These are phyloP conservation scores for Colletotrichum tamarilloi DNA, from an alignment of 2,329 filamentous ascomycete genomes.

Conservation along the genomic window DNA sequence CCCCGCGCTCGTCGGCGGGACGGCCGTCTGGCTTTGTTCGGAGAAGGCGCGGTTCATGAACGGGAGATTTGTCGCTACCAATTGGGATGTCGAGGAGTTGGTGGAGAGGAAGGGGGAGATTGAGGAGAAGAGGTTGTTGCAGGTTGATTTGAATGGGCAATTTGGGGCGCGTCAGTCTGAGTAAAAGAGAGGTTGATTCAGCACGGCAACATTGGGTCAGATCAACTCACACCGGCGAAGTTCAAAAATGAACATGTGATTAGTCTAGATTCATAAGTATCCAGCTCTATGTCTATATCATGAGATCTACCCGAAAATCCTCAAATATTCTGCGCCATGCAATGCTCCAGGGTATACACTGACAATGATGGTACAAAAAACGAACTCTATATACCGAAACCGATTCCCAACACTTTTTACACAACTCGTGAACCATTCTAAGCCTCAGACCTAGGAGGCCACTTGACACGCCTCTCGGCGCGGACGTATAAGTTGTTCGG, in stretches of 20 bases:
- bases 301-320: slow-evolving; percentile 22
- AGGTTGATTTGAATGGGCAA: slow-evolving; percentile 9
- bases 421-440: background rate
- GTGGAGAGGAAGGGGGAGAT: slow-evolving; percentile 21
- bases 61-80: slow-evolving; percentile 45
- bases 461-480: slow-evolving; percentile 60
- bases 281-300: slow-evolving; percentile 16
- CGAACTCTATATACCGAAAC: background rate
- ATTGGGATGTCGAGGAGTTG: slow-evolving; percentile 50
- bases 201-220: too few relatives aligned
- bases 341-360: slow-evolving; percentile 35
- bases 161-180: slow-evolving; percentile 23
- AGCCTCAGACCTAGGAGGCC: slow-evolving; percentile 49
- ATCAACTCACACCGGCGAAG: too few relatives aligned
- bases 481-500: slow-evolving; percentile 65
- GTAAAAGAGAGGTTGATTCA: too few relatives aligned
- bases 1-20: slow-evolving; percentile 43
- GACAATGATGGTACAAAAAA: slow-evolving; percentile 34
- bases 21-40: slow-evolving; percentile 42
- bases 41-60: slow-evolving; percentile 45
- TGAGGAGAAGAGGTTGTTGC: slow-evolving; percentile 1
- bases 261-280: slow-evolving; percentile 9
- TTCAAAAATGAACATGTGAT: background rate
- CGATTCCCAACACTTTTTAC: background rate
- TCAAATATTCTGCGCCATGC: slow-evolving; percentile 13